Evolutionary conservation across 2,329 filamentous ascomycete genomes (phyloP).

Genomic region (Ascochyta rabiei): DNA sequence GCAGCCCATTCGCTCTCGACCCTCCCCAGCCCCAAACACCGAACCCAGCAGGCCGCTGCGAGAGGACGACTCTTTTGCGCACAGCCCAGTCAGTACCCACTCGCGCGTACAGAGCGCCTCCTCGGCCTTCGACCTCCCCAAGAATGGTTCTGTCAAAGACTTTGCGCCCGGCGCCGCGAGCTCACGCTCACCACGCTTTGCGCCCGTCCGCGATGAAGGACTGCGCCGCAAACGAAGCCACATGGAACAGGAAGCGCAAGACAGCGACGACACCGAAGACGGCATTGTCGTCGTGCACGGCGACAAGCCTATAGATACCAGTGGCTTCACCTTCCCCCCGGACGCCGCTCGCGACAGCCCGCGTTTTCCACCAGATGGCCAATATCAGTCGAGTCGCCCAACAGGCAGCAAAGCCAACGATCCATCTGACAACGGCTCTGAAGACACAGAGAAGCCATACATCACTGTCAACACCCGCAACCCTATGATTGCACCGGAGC

Average conservation of each 20-base stretch:
- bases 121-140: conserved; percentile 24
- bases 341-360: conserved; percentile 34
- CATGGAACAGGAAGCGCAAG: conserved; percentile 32
- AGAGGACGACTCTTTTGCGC: conserved; percentile 35
- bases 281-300: conserved; percentile 36
- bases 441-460: conserved; percentile 29
- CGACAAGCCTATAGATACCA: conserved; percentile 27
- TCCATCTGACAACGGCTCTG: conserved; percentile 31
- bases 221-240: conserved; percentile 31
- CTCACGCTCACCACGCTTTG: conserved; percentile 29
- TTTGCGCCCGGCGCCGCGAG: conserved; percentile 14
- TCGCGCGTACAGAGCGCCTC: conserved; percentile 29
- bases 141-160: conserved; percentile 25
- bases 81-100: conserved; percentile 36
- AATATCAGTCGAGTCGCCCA: conserved; percentile 31
- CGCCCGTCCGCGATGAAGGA: conserved; percentile 24
- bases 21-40: conserved; percentile 30
- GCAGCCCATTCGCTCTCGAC: conserved; percentile 37
- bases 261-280: conserved; percentile 43
- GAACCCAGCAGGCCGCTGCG: conserved; percentile 24
- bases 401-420: conserved; percentile 27
- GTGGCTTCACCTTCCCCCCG: conserved; percentile 28
- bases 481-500: conserved; percentile 33
- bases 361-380: conserved; percentile 32
- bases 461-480: conserved; percentile 29